Conservation (phyloP, 129 eudicot species). For the Pittosporum tobira region DNA sequence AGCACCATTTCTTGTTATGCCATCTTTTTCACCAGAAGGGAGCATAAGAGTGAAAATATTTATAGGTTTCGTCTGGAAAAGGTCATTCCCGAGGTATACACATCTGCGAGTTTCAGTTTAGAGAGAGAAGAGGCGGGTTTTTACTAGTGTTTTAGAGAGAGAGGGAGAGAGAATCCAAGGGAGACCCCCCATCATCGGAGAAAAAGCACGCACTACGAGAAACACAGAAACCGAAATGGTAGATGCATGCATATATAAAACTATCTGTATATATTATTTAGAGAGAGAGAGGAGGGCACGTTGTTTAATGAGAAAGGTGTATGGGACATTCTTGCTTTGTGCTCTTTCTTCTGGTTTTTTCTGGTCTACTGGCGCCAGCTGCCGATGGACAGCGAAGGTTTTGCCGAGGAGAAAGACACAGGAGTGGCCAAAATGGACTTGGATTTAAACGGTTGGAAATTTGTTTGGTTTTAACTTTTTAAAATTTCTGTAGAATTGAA, state of each 20-base stretch:
- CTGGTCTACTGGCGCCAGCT: neutral
- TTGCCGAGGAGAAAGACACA: conserved; percentile 5
- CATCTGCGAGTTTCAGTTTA: neutral
- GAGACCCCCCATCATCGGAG: neutral
- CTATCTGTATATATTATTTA: too few species aligned
- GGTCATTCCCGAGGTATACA: conserved; percentile 19
- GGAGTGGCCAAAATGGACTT: neutral
- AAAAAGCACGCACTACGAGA: conserved; percentile 33
- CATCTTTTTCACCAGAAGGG: conserved; percentile 13
- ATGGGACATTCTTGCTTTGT: conserved; percentile 8
- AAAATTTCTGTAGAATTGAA: neutral
- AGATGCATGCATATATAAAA: neutral
- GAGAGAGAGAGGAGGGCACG: conserved; percentile 5
- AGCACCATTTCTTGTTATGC: conserved; percentile 2
- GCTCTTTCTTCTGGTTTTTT: neutral
- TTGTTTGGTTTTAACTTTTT: neutral
- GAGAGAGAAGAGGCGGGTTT: neutral
- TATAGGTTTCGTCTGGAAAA: conserved; percentile 9
- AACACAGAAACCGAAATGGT: conserved; percentile 28
- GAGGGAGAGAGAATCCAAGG: conserved; percentile 4
- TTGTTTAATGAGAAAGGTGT: conserved; percentile 8
- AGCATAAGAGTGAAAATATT: neutral
- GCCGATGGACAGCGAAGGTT: conserved; percentile 8
- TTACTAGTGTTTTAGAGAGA: too few species aligned
- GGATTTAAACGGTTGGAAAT: conserved; percentile 15